phyloP scores from a whole-genome alignment of 2,329 filamentous ascomycete species.

The Endocalyx cinctus region DNA sequence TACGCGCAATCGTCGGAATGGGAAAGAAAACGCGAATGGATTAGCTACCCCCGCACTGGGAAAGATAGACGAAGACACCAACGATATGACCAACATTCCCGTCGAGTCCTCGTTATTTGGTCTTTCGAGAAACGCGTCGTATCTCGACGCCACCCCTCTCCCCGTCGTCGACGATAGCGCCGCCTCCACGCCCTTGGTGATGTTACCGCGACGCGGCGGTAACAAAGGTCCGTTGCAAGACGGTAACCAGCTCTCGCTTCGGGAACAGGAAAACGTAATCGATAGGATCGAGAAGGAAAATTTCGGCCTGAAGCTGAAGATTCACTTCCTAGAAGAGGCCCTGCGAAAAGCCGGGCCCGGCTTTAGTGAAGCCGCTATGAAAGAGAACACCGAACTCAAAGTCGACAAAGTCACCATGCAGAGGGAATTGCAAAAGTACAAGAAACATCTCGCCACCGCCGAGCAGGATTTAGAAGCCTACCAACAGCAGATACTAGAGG shows the following conservation, averaged over 20 bases:
- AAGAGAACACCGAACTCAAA: constrained; percentile 95
- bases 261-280: constrained; percentile 93
- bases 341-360: constrained; percentile 82
- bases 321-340: constrained; percentile 92
- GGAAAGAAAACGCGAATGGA: constrained; percentile 57
- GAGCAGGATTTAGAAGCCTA: constrained; percentile 85
- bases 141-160: constrained; percentile 67
- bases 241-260: constrained; percentile 84
- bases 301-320: constrained; percentile 93
- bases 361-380: constrained; percentile 82
- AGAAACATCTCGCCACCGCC: constrained; percentile 75
- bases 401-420: constrained; percentile 86
- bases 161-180: constrained; percentile 74
- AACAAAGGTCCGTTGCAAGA: constrained; percentile 70
- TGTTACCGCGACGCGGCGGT: constrained; percentile 58
- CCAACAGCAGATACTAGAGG: constrained; percentile 72
- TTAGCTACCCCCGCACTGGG: constrained; percentile 66
- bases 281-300: constrained; percentile 98
- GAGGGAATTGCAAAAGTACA: constrained; percentile 78
- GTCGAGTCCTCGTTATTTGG: constrained; percentile 70
- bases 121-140: constrained; percentile 59
- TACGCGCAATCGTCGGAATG: constrained; percentile 60
- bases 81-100: constrained; percentile 64
- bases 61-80: constrained; percentile 64
- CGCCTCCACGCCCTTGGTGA: constrained; percentile 75